Evolutionary conservation across 192 early-diverging fungal genomes (phyloP).

Genomic region (Helicostylum pulchrum): DNA sequence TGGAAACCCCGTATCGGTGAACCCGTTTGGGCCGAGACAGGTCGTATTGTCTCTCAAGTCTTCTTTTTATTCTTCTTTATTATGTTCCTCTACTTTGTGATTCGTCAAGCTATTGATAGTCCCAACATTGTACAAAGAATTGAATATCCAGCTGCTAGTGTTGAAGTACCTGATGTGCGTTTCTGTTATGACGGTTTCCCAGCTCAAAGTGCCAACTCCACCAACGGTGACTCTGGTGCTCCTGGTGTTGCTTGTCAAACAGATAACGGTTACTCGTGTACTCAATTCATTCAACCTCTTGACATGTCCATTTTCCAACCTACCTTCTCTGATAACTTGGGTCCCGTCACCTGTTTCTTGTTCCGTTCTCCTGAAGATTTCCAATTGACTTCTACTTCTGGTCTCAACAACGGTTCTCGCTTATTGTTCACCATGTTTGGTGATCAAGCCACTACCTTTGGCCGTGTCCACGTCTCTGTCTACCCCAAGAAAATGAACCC

Average conservation of each 20-base stretch:
- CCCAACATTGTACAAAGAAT: constrained; percentile 34
- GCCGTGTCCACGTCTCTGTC: constrained; percentile 31
- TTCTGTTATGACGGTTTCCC: constrained; percentile 37
- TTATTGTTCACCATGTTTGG: constrained; percentile 32
- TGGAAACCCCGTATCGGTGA: constrained; percentile 39
- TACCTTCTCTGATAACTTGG: constrained; percentile 30
- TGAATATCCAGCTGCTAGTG: constrained; percentile 20
- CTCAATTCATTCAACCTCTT: constrained; percentile 16
- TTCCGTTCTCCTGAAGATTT: constrained; percentile 28
- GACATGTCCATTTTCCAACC: constrained; percentile 28
- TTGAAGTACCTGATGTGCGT: constrained; percentile 35
- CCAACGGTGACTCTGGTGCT: constrained; percentile 10
- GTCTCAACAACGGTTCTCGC: constrained; percentile 32
- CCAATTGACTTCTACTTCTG: constrained; percentile 28
- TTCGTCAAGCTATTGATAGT: constrained; percentile 31
- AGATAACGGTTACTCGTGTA: constrained; percentile 26
- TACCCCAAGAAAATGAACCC: constrained; percentile 37
- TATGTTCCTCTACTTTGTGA: constrained; percentile 31
- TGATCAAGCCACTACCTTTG: constrained; percentile 22
- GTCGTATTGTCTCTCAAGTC: constrained; percentile 31
- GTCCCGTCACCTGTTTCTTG: constrained; percentile 26
- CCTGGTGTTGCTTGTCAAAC: constrained; percentile 31
- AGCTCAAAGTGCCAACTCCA: not conserved
- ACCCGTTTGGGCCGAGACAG: constrained; percentile 37
- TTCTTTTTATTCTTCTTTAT: constrained; percentile 32